Evolutionary conservation across 1,284 basidiomycete species (phyloP).

Genomic region (Moniliella sp.): DNA sequence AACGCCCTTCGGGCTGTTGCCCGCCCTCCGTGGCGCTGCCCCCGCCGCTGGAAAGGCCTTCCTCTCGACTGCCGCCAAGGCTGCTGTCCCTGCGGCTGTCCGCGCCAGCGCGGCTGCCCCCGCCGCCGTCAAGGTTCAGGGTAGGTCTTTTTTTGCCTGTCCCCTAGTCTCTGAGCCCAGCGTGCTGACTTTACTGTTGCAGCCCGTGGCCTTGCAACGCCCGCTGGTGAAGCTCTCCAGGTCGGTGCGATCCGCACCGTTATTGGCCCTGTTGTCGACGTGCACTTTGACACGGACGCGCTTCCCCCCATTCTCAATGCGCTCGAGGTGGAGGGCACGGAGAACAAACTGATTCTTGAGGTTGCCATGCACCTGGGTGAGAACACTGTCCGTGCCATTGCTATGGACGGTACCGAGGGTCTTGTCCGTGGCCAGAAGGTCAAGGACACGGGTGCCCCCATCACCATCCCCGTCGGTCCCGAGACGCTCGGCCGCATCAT

Average conservation of each 20-base stretch:
- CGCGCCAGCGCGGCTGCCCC: too few relatives aligned
- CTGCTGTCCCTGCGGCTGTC: too few relatives aligned
- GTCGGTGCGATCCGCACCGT: conserved; percentile 31
- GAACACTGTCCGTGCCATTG: conserved; percentile 26
- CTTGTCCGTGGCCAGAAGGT: conserved; percentile 95
- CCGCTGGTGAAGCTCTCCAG: conserved; percentile 7
- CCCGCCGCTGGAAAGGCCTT: too few relatives aligned
- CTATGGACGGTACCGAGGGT: conserved; percentile 83
- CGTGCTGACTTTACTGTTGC: too few relatives aligned
- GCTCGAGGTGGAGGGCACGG: conserved; percentile 83
- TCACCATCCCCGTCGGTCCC: conserved; percentile 81
- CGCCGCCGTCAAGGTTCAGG: too few relatives aligned
- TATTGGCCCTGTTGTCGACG: conserved; percentile 75
- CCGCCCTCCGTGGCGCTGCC: too few relatives aligned
- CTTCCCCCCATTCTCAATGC: conserved; percentile 94
- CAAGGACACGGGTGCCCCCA: conserved; percentile 82
- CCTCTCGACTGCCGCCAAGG: too few relatives aligned
- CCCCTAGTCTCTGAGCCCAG: too few relatives aligned
- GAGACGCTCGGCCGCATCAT: conserved; percentile 92
- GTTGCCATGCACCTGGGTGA: conserved; percentile 75
- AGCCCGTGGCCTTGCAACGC: conserved; percentile 20
- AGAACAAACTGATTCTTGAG: conserved; percentile 38
- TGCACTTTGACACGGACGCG: conserved; percentile 46
- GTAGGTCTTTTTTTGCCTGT: too few relatives aligned
- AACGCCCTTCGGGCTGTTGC: too few relatives aligned